phyloP scores from a whole-genome alignment of 2,329 filamentous ascomycete genomes.

The Purpureocillium lavendulum region DNA sequence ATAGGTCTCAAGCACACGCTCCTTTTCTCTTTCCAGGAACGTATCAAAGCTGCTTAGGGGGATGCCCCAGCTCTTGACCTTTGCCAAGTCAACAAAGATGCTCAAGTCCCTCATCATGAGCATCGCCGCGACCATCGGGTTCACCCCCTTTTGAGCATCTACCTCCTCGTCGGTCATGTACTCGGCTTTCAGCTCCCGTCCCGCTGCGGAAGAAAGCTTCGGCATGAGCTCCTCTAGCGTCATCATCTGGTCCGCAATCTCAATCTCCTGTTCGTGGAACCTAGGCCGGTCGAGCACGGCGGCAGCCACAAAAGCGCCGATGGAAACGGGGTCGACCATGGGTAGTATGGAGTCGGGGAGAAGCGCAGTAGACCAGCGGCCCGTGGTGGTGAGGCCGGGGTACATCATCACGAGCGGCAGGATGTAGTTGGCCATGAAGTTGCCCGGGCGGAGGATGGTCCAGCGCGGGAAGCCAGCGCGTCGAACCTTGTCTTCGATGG shows the following conservation, averaged over 20 bases:
- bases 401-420: conserved; percentile 30
- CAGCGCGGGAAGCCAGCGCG: conserved; percentile 28
- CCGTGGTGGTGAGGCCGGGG: conserved; percentile 26
- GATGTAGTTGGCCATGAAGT: conserved; percentile 44
- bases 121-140: conserved; percentile 31
- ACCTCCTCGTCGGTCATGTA: conserved; percentile 33
- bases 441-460: conserved; percentile 41
- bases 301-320: conserved; percentile 34
- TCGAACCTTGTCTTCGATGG: conserved; percentile 30
- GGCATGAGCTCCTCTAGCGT: conserved; percentile 24
- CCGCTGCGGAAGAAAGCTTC: conserved; percentile 23
- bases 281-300: conserved; percentile 31
- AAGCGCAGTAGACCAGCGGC: conserved; percentile 27
- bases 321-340: conserved; percentile 36
- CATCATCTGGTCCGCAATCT: conserved; percentile 31
- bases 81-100: conserved; percentile 25
- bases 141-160: conserved; percentile 19
- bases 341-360: conserved; percentile 26
- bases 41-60: conserved; percentile 31
- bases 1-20: conserved; percentile 19
- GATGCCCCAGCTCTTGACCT: conserved; percentile 27
- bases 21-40: conserved; percentile 33
- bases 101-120: conserved; percentile 23
- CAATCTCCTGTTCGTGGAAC: conserved; percentile 31
- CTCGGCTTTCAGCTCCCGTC: conserved; percentile 24